A percentile compares a stretch with the other conserved stretches of the same genome.
These are phyloP conservation scores for Musa beccarii DNA, from an alignment of 176 grass and related monocot species.

Conservation along the genomic window DNA sequence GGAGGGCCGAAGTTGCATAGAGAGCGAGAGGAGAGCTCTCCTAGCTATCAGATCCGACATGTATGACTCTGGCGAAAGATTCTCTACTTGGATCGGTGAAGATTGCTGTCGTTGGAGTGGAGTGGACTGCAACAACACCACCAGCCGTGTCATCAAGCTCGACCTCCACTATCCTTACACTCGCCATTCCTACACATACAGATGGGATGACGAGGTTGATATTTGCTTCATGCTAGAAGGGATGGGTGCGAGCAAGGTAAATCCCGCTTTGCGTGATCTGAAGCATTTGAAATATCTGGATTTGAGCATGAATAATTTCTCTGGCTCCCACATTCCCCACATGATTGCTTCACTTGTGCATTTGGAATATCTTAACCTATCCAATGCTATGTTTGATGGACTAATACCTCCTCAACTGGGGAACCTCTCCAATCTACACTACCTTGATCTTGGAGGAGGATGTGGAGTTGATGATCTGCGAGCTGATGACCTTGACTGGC, in stretches of 20 bases:
- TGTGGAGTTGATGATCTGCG: fast-evolving
- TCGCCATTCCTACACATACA: too few relatives aligned
- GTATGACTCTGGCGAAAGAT: background rate
- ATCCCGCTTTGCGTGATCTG: conserved; percentile 1
- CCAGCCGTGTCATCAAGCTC: conserved; percentile 18
- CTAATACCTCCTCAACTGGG: conserved; percentile 25
- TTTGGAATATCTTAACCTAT: conserved; percentile 27
- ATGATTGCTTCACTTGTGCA: background rate
- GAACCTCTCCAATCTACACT: conserved; percentile 21
- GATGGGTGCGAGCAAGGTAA: background rate
- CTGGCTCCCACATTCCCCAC: background rate
- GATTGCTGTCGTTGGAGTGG: conserved; percentile 37
- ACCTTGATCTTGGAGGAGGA: conserved; percentile 13
- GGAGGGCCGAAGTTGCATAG: background rate
- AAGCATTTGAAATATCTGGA: background rate
- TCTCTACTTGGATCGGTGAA: conserved; percentile 28
- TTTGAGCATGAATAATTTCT: background rate
- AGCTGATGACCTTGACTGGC: background rate
- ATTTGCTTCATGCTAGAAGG: too few relatives aligned
- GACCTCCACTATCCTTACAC: background rate
- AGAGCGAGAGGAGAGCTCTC: background rate
- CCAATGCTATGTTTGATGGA: conserved; percentile 1
- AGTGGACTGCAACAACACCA: conserved; percentile 25
- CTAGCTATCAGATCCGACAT: conserved; percentile 7
- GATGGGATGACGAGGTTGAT: background rate